Evolutionary conservation across 345 rosid genomes (phyloP).

Genomic region (Salix exigua): DNA sequence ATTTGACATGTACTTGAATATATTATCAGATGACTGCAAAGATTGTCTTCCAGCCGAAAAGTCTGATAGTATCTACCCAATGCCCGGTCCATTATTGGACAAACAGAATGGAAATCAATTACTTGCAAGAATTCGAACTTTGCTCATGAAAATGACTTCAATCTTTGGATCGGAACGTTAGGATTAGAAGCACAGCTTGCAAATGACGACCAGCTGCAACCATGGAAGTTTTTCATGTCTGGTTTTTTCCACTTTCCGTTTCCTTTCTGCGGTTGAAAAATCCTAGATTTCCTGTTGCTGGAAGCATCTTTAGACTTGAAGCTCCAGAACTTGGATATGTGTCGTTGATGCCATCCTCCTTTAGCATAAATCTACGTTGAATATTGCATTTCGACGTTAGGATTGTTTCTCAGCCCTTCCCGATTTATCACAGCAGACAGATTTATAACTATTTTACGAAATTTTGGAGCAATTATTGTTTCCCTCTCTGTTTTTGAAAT

Average conservation of each 20-base stretch:
- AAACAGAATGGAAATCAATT: too few species aligned
- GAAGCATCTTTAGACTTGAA: not conserved
- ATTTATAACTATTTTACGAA: constrained; percentile 12
- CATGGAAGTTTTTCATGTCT: constrained; percentile 5
- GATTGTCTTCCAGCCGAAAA: too few species aligned
- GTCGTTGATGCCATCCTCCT: constrained; percentile 21
- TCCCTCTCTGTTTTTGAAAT: too few species aligned
- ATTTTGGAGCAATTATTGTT: not conserved
- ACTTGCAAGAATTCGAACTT: not conserved
- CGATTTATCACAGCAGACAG: constrained; percentile 26
- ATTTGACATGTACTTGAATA: too few species aligned
- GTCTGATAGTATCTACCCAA: too few species aligned
- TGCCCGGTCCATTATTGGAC: too few species aligned
- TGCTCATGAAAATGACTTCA: constrained; percentile 18
- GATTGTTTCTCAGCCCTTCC: constrained; percentile 39
- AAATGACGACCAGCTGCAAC: constrained; percentile 31
- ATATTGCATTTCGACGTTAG: constrained; percentile 40
- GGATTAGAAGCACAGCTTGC: constrained; percentile 27
- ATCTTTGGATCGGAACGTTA: constrained; percentile 1
- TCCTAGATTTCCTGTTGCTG: not conserved
- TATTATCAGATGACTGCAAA: too few species aligned
- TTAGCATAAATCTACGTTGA: constrained; percentile 38
- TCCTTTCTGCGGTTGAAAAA: constrained; percentile 12
- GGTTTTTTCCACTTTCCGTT: constrained; percentile 7
- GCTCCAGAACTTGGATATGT: constrained; percentile 24